Evolutionary conservation across 306 rosid genomes (phyloP).

Genomic region (peach (Prunus persica)): Prunus_persica_NCBIv2 NC_034012.1:5608001-5608500

Average conservation of each 20-base stretch:
- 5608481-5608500: background rate
- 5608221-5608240: background rate
- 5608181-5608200: background rate
- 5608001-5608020: constrained; percentile 22
- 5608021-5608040: constrained; percentile 18
- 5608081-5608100: constrained; percentile 3
- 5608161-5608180: constrained; percentile 10
- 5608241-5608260: background rate
- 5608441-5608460: background rate
- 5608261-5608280: background rate
- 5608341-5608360: background rate
- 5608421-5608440: background rate
- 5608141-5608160: constrained; percentile 1
- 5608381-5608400: background rate
- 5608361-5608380: constrained; percentile 3
- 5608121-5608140: background rate
- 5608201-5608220: constrained; percentile 2
- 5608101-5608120: background rate
- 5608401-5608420: background rate
- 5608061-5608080: constrained; percentile 3
- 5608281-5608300: background rate
- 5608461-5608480: background rate
- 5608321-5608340: background rate
- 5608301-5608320: background rate
- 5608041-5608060: constrained; percentile 11